Base-by-base conservation (phyloP, 225 moss, liverwort and hornwort genomes). In the Marchantia polymorpha region DNA sequence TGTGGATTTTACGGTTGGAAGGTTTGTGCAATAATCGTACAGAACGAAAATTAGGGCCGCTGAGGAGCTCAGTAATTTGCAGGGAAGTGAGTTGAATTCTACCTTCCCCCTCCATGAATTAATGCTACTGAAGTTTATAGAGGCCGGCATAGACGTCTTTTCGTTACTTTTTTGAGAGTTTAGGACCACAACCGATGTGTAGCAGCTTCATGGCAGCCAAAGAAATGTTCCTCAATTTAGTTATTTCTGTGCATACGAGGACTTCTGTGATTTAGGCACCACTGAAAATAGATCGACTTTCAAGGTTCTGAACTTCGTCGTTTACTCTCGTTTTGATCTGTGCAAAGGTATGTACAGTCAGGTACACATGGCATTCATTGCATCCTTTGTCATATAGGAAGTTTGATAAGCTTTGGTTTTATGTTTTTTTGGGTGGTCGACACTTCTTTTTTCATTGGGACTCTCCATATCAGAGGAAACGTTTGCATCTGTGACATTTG, bases 71-170 rank as follows among this genome's bases (percentile, higher is more conserved):
- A 22, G 30, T 49, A 48, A 49, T 16, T 22, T 49, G 10, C 46
- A 17, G 19, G 52, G 6, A 25, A 27, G 53, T 52, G 73, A 26
- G 73, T 54, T 26, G 52, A 52, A 52, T 73, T 72, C 5, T 54
- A 73, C 53, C 25, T 23, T 51, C 73, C 50, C 26, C 27, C 14
- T 54, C 52, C 70, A 70, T 70, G 70, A 70, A 25, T 22, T 51
- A 73, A 48, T 52, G 52, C 53, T 73, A 54, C 73, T 25, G 52
- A 73, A 9, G 50, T 53, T 39, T 48, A 73, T 73, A 73, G 73
- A 73, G 22, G 22, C 73, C 53, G 73, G 73, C 52, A n/a, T 53
- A 73, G 73, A 27, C 2, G 53, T 51, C 7, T 73, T 27, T 27
- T 27, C 22, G 10, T 17, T 5, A 0, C 16, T 9, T 61, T 22